Evolutionary conservation across 1,284 basidiomycete species (phyloP).

Genomic region (Sanghuangporus sanghuang): DNA sequence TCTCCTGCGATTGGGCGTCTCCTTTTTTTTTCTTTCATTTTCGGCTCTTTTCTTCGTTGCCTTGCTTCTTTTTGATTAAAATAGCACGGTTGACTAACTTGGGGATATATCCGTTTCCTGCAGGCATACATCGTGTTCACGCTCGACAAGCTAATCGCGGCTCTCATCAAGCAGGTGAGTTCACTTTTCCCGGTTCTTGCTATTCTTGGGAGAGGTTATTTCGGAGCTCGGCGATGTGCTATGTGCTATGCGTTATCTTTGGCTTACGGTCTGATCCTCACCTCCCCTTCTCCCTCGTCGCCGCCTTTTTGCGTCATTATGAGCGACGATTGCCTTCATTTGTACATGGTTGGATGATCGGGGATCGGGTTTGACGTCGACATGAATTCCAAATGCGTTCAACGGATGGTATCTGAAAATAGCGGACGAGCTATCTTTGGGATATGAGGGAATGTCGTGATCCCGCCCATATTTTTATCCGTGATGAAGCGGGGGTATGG

Average conservation of each 20-base stretch:
- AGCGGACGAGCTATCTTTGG: no score
- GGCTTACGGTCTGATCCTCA: background rate
- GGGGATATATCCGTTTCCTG: background rate
- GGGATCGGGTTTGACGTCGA: no score
- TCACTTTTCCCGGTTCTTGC: conserved; percentile 21
- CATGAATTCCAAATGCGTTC: no score
- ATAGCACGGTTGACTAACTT: background rate
- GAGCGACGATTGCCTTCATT: no score
- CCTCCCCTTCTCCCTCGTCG: background rate
- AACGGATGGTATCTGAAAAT: no score
- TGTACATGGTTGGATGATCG: no score
- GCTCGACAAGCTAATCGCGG: conserved; percentile 84
- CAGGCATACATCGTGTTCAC: conserved; percentile 88
- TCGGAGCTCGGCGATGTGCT: background rate
- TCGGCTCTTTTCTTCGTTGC: background rate
- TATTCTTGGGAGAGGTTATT: background rate
- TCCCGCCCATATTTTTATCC: no score
- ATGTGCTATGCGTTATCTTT: background rate
- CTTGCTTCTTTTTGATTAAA: background rate
- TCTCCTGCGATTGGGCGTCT: background rate
- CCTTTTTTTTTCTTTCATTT: background rate
- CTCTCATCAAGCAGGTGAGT: conserved; percentile 81
- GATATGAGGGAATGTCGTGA: no score
- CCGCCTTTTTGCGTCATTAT: background rate
- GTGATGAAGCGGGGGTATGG: no score